These are phyloP conservation scores for Apostasia ramifera DNA, from an alignment of 106 monocot genomes.

Conservation along the genomic window DNA sequence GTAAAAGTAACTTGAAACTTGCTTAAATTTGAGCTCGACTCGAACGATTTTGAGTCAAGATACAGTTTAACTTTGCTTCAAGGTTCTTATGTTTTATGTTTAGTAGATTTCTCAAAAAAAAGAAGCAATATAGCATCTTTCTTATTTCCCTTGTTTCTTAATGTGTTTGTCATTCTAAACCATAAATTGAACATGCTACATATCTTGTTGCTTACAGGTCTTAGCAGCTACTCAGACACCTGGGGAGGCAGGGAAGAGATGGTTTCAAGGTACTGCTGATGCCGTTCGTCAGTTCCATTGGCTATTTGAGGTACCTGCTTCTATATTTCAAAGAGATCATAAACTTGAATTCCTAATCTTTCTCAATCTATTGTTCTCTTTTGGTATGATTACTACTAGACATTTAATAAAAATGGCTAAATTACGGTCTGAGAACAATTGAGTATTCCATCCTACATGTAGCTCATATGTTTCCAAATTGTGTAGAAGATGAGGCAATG, in stretches of 20 bases:
- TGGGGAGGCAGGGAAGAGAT: conserved; percentile 68
- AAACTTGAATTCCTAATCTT: background rate
- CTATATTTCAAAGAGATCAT: background rate
- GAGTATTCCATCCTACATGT: background rate
- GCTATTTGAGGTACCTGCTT: conserved; percentile 71
- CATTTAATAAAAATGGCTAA: background rate
- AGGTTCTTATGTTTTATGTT: too few relatives aligned
- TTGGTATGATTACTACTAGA: background rate
- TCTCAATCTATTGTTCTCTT: background rate
- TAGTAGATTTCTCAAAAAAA: too few relatives aligned
- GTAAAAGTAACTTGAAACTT: too few relatives aligned
- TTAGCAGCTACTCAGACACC: conserved; percentile 89
- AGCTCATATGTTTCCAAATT: background rate
- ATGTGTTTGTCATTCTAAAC: background rate
- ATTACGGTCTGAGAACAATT: too few relatives aligned
- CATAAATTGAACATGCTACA: background rate
- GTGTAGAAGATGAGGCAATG: background rate
- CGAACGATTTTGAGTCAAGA: too few relatives aligned
- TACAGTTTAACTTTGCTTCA: too few relatives aligned
- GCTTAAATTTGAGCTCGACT: too few relatives aligned
- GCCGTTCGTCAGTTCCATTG: conserved; percentile 93
- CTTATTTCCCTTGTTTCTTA: background rate
- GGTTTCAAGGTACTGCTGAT: conserved; percentile 94
- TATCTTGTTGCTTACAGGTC: conserved; percentile 33
- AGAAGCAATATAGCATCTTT: background rate